Evolutionary conservation across 306 rosid species (phyloP).

Genomic region (Fragaria vesca): DNA sequence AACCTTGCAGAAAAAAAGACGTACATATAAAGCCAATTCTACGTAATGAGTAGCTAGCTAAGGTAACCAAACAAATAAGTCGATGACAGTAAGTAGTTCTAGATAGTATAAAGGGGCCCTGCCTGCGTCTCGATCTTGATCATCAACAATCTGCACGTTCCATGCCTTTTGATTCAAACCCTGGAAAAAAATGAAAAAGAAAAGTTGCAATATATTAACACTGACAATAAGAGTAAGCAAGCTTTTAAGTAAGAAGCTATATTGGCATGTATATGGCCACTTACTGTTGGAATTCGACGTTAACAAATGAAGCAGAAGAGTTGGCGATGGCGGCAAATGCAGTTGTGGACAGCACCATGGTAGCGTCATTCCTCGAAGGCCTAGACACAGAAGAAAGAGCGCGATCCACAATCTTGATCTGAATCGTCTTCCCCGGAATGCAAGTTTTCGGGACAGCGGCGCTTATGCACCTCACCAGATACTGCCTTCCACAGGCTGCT

Average conservation of each 20-base stretch:
- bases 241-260: neutral
- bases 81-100: neutral
- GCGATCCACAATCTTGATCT: constrained; percentile 66
- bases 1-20: neutral
- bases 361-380: constrained; percentile 33
- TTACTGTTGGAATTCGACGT: constrained; percentile 67
- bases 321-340: constrained; percentile 63
- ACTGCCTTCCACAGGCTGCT: constrained; percentile 76
- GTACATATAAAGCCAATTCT: neutral
- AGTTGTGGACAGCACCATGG: constrained; percentile 56
- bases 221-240: neutral
- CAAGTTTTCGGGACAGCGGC: constrained; percentile 46
- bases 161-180: neutral
- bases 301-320: constrained; percentile 36
- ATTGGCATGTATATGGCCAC: constrained; percentile 6
- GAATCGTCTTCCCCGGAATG: constrained; percentile 47
- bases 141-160: neutral
- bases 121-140: neutral
- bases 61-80: neutral
- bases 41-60: neutral
- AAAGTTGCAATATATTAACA: neutral
- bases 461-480: constrained; percentile 68
- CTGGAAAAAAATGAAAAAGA: neutral
- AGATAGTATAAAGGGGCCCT: neutral
- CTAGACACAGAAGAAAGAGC: constrained; percentile 42